Conservation (phyloP, 1,139 yeast genomes). For the Saccharomyces hybrid region DNA sequence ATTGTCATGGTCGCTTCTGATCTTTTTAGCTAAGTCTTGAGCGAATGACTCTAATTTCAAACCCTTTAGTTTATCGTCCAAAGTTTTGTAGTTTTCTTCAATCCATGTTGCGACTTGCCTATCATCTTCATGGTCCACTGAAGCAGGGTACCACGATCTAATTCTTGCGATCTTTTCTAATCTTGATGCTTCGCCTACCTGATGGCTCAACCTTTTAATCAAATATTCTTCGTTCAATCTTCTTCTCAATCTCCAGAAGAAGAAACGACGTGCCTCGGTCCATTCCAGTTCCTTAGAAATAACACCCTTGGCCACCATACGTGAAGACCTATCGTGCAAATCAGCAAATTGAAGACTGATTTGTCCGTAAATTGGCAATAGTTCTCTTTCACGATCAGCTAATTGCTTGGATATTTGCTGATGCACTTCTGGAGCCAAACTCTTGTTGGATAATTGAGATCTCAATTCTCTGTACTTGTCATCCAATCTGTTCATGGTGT, state of each 20-base stretch:
- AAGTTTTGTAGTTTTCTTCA: slow-evolving; percentile 62
- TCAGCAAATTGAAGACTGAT: slow-evolving; percentile 95
- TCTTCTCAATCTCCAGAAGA: slow-evolving; percentile 98
- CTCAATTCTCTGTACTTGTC: slow-evolving; percentile 61
- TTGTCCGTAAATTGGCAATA: slow-evolving; percentile 86
- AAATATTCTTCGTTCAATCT: slow-evolving; percentile 89
- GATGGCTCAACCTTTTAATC: slow-evolving; percentile 63
- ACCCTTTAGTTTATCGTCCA: slow-evolving; percentile 54
- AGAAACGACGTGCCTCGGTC: slow-evolving; percentile 84
- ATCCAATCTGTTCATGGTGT: slow-evolving; percentile 87
- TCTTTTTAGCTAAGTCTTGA: slow-evolving; percentile 50
- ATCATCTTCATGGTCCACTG: slow-evolving; percentile 66
- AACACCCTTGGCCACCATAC: slow-evolving; percentile 93
- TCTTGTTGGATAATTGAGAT: slow-evolving; percentile 45
- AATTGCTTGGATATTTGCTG: slow-evolving; percentile 57
- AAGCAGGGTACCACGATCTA: slow-evolving; percentile 77
- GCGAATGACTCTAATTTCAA: slow-evolving; percentile 60
- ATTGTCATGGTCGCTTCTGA: slow-evolving; percentile 48
- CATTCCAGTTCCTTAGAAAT: slow-evolving; percentile 80
- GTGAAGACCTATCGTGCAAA: slow-evolving; percentile 92
- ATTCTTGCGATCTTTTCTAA: slow-evolving; percentile 80
- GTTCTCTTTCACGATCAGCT: slow-evolving; percentile 66
- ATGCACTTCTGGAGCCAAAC: slow-evolving; percentile 55
- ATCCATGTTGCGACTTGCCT: slow-evolving; percentile 78
- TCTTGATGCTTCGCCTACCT: slow-evolving; percentile 53